Conservation (phyloP, 2,329 filamentous ascomycete species). For the Pseudopyrenochaeta lycopersici region DNA sequence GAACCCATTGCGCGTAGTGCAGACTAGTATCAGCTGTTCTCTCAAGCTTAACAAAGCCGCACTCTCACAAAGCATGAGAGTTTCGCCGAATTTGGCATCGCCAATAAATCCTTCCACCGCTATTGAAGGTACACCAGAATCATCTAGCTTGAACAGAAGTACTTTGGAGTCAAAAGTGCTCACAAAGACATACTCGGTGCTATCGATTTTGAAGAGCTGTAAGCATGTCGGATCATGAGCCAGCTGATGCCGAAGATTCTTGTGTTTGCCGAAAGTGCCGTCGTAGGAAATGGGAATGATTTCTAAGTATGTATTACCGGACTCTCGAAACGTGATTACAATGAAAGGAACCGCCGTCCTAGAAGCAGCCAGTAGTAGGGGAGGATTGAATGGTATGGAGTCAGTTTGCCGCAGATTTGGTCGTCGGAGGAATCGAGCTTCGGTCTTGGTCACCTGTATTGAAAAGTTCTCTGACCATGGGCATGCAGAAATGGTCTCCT, state of each 20-base stretch:
- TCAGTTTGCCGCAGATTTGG: conserved; percentile 23
- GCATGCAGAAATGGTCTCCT: conserved; percentile 45
- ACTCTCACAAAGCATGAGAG: conserved; percentile 40
- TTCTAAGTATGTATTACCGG: conserved; percentile 30
- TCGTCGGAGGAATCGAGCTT: conserved; percentile 33
- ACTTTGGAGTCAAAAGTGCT: conserved; percentile 39
- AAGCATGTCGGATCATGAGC: conserved; percentile 44
- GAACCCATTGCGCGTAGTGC: conserved; percentile 48
- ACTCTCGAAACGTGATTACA: conserved; percentile 30
- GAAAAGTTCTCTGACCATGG: conserved; percentile 25
- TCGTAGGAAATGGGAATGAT: conserved; percentile 24
- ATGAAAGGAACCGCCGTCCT: conserved; percentile 23
- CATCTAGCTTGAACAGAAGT: conserved; percentile 28
- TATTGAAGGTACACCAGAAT: conserved; percentile 6
- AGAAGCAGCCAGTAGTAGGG: conserved; percentile 32
- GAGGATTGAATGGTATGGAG: conserved; percentile 22
- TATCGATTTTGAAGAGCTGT: conserved; percentile 35
- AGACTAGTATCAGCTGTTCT: conserved; percentile 33
- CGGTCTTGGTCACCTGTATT: conserved; percentile 42
- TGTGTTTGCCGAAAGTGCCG: conserved; percentile 20
- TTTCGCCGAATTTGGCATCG: conserved; percentile 1
- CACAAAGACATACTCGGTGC: conserved; percentile 33
- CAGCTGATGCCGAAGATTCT: conserved; percentile 21
- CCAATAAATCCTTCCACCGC: conserved; percentile 21
- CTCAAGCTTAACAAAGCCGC: conserved; percentile 28